Percentiles rank a stretch among this genome's conserved stretches.
phyloP scores from a whole-genome alignment of 352 stramenopile species.

The Phytophthora syringae region DNA sequence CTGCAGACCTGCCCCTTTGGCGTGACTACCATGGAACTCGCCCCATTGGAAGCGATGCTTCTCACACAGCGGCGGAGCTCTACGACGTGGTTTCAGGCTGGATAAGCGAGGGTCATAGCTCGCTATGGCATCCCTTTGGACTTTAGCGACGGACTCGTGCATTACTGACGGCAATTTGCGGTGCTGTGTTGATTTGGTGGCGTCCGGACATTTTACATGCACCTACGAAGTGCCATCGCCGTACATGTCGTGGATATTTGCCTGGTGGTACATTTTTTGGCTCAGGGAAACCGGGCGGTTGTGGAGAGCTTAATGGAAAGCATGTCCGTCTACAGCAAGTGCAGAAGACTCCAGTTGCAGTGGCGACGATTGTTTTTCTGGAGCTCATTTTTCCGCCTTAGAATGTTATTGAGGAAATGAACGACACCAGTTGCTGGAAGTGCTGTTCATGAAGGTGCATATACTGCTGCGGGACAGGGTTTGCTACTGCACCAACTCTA shows the following conservation, averaged over 20 bases:
- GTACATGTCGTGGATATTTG: background rate
- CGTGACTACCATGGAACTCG: slow-evolving; percentile 36
- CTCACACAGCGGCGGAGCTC: slow-evolving; percentile 30
- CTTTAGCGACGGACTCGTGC: slow-evolving; percentile 2
- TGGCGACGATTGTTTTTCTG: no score
- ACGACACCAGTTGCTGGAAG: no score
- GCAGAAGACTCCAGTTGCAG: no score
- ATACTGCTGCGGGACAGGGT: background rate
- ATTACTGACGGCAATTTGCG: background rate
- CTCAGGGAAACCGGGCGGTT: no score
- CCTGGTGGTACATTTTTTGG: background rate
- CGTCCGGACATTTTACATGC: slow-evolving; percentile 5
- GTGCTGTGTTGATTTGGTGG: slow-evolving; percentile 9
- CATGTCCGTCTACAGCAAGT: no score
- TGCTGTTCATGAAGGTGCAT: background rate
- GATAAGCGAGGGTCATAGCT: slow-evolving; percentile 20
- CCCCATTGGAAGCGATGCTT: slow-evolving; percentile 22
- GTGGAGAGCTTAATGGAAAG: no score
- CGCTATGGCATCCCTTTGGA: slow-evolving; percentile 18
- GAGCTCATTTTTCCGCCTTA: no score
- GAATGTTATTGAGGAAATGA: no score
- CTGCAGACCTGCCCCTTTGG: slow-evolving; percentile 48
- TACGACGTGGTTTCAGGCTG: slow-evolving; percentile 31
- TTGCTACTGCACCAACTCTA: background rate
- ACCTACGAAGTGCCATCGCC: background rate